These are phyloP conservation scores for Gynochthodes officinalis DNA, from an alignment of 257 asterid genomes.

Conservation along the genomic window DNA sequence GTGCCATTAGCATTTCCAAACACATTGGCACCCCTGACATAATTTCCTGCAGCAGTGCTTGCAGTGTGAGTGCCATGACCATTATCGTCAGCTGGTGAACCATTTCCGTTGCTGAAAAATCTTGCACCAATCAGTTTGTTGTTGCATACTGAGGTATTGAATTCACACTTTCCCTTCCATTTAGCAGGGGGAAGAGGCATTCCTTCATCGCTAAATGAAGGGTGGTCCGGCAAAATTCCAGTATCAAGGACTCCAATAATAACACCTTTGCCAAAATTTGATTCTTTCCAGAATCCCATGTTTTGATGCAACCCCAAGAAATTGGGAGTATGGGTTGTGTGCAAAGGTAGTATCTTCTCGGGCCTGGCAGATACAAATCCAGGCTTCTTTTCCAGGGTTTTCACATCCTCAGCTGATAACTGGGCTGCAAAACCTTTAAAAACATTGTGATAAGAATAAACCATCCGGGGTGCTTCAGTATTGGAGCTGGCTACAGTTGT, in stretches of 20 bases:
- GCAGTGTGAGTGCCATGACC: conserved; percentile 16
- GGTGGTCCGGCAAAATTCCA: conserved; percentile 9
- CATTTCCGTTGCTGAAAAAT: neutral
- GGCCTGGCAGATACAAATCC: conserved; percentile 10
- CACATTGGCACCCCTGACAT: conserved; percentile 13
- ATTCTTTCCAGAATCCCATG: conserved; percentile 4
- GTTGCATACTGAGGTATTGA: conserved; percentile 6
- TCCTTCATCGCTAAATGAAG: conserved; percentile 12
- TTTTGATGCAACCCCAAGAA: conserved; percentile 13
- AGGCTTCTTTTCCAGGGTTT: conserved; percentile 3
- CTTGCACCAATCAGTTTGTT: conserved; percentile 15
- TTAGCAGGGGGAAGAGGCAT: conserved; percentile 11
- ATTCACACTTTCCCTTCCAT: conserved; percentile 16
- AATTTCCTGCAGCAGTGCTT: conserved; percentile 16
- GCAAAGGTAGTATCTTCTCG: neutral
- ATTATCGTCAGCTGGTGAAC: neutral
- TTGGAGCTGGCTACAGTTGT: neutral
- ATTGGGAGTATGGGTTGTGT: conserved; percentile 8
- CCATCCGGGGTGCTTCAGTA: neutral
- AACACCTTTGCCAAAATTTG: conserved; percentile 14
- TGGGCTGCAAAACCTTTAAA: conserved; percentile 10
- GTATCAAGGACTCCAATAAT: conserved; percentile 8
- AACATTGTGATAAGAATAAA: conserved; percentile 7
- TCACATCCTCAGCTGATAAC: conserved; percentile 12
- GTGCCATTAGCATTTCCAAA: conserved; percentile 22